Percentiles rank a stretch among this genome's conserved stretches.
Evolutionary conservation across 108 stramenopile species (phyloP).

Genomic region (Nitzschia sp.): DNA sequence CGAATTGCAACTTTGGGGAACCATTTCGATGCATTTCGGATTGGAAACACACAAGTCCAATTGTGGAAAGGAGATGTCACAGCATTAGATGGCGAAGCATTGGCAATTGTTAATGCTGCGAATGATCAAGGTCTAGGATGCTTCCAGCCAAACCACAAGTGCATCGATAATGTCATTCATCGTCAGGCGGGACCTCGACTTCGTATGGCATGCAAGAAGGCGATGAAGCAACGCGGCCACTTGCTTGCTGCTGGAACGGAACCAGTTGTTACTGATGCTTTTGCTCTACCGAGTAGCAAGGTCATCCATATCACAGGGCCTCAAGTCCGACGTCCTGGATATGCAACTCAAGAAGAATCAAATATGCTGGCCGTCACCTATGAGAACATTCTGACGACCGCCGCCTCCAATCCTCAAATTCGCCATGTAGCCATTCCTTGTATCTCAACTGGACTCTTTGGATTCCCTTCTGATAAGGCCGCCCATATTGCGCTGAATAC

Average conservation of each 20-base stretch:
- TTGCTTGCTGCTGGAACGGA: conserved; percentile 20
- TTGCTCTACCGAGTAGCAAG: conserved; percentile 13
- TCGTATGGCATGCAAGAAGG: not conserved
- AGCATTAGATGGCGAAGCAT: too few species aligned
- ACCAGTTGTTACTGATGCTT: conserved; percentile 21
- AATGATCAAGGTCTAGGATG: too few species aligned
- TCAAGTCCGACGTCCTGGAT: conserved; percentile 1
- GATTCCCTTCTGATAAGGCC: conserved; percentile 15
- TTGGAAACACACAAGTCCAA: too few species aligned
- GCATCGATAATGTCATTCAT: too few species aligned
- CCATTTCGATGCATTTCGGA: too few species aligned
- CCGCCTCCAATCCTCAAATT: not conserved
- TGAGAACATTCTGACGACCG: not conserved
- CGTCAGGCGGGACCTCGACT: too few species aligned
- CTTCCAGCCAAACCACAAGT: too few species aligned
- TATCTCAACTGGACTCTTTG: conserved; percentile 30
- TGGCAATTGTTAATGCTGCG: too few species aligned
- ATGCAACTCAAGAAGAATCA: not conserved
- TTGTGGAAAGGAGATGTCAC: too few species aligned
- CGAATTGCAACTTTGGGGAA: too few species aligned
- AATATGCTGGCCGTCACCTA: not conserved
- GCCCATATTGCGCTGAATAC: too few species aligned
- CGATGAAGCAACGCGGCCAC: not conserved
- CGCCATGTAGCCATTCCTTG: conserved; percentile 12
- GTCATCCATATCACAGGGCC: conserved; percentile 35